Evolutionary conservation across 352 stramenopile genomes (phyloP).

Genomic region (Phytophthora quininea): DNA sequence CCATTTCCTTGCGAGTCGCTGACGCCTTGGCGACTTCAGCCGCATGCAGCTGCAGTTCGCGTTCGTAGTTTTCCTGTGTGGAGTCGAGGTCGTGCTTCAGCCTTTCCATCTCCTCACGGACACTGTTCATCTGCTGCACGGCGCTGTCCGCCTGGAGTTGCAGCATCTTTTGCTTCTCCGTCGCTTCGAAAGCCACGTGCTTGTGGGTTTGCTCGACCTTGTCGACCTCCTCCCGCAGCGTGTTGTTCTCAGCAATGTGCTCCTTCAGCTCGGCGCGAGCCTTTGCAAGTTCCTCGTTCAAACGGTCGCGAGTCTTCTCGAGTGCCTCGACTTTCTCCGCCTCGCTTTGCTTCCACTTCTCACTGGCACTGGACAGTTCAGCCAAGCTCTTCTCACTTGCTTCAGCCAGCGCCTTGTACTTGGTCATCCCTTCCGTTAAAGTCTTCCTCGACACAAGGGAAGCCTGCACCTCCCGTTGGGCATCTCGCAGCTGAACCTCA

Average conservation of each 20-base stretch:
- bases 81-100: slow-evolving; percentile 52
- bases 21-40: slow-evolving; percentile 64
- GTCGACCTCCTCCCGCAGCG: slow-evolving; percentile 74
- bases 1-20: slow-evolving; percentile 54
- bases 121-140: slow-evolving; percentile 47
- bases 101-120: slow-evolving; percentile 52
- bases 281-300: slow-evolving; percentile 55
- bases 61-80: slow-evolving; percentile 83
- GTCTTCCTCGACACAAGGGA: slow-evolving; percentile 66
- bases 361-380: slow-evolving; percentile 65
- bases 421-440: slow-evolving; percentile 60
- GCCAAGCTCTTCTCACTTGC: slow-evolving; percentile 73
- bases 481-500: slow-evolving; percentile 65
- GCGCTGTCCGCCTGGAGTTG: slow-evolving; percentile 51
- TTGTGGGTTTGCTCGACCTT: slow-evolving; percentile 44
- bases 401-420: slow-evolving; percentile 82
- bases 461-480: slow-evolving; percentile 63
- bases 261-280: slow-evolving; percentile 59
- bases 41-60: slow-evolving; percentile 82
- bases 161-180: slow-evolving; percentile 53
- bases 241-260: slow-evolving; percentile 63
- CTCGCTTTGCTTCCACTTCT: slow-evolving; percentile 65
- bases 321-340: slow-evolving; percentile 54
- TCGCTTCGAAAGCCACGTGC: slow-evolving; percentile 39
- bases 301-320: slow-evolving; percentile 41